These are phyloP conservation scores for Sisymbrium irio DNA, from an alignment of 345 rosid genomes.

Conservation along the genomic window DNA sequence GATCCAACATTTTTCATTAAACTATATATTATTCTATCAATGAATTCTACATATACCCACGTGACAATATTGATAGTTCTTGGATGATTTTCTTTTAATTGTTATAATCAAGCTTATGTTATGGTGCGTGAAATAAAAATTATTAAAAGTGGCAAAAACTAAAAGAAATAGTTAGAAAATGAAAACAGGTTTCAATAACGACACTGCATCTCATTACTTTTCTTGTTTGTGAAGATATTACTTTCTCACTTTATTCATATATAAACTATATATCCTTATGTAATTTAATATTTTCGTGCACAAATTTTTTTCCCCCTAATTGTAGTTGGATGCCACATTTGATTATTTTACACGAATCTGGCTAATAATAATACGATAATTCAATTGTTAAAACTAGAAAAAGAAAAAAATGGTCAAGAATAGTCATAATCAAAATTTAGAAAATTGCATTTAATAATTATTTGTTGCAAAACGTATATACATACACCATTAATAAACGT, in stretches of 20 bases:
- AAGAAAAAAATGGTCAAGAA: neutral
- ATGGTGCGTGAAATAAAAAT: neutral
- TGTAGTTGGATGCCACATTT: neutral
- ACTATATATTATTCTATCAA: neutral
- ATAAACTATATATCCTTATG: neutral
- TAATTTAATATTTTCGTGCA: slow-evolving; percentile 1
- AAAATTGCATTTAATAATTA: slow-evolving; percentile 28
- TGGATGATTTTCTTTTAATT: neutral
- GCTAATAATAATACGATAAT: neutral
- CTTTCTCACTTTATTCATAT: slow-evolving; percentile 14
- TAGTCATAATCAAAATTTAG: slow-evolving; percentile 27
- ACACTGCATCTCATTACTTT: slow-evolving; percentile 33
- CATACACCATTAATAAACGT: slow-evolving; percentile 53
- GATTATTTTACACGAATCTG: neutral
- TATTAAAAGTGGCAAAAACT: neutral
- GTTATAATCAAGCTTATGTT: slow-evolving; percentile 4
- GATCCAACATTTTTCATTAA: neutral
- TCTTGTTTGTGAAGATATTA: slow-evolving; percentile 32
- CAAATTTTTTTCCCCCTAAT: neutral
- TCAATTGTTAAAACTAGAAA: slow-evolving; percentile 20
- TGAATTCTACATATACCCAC: neutral
- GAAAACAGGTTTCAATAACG: slow-evolving; percentile 27
- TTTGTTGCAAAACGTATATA: slow-evolving; percentile 40
- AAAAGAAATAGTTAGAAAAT: neutral
- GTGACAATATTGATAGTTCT: slow-evolving; percentile 4